A percentile compares a stretch with the other conserved stretches of the same genome.
These are phyloP conservation scores for Scutellaria barbata DNA, from an alignment of 257 asterid genomes.

Conservation along the genomic window DNA sequence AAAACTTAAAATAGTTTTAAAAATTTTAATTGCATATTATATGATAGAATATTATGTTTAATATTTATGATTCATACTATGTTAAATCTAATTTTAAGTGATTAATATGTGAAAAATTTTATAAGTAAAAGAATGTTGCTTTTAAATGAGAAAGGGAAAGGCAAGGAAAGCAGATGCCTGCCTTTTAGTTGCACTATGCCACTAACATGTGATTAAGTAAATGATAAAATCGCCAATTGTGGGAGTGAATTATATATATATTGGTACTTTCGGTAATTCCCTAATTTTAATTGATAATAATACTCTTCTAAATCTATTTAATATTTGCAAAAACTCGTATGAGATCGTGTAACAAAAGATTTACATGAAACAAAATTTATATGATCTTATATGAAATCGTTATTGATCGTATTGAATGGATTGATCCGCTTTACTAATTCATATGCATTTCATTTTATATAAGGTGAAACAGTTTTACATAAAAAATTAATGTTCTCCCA, in stretches of 20 bases:
- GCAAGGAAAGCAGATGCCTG: slow-evolving; percentile 8
- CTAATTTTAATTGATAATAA: neutral
- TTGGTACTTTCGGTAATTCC: neutral
- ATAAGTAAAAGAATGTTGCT: neutral
- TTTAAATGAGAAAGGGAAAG: neutral
- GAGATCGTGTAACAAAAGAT: too few species aligned
- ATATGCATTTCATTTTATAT: too few species aligned
- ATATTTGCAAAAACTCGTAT: too few species aligned
- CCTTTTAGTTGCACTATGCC: neutral
- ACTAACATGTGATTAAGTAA: neutral
- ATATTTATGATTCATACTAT: neutral
- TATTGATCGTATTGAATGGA: too few species aligned
- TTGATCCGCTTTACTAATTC: too few species aligned
- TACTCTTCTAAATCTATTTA: too few species aligned
- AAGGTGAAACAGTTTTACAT: too few species aligned
- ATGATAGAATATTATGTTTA: neutral
- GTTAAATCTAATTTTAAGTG: neutral
- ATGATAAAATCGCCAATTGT: neutral
- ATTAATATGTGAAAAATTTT: neutral
- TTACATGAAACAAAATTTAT: too few species aligned
- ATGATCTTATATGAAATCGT: too few species aligned
- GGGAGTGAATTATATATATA: neutral
- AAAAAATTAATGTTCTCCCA: too few species aligned
- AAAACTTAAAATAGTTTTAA: neutral
- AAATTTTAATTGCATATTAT: too few species aligned